Evolutionary conservation across 106 monocot genomes (phyloP), one percentile per base, ranked within the genome.

Genomic region (Triglochin maritima): DNA sequence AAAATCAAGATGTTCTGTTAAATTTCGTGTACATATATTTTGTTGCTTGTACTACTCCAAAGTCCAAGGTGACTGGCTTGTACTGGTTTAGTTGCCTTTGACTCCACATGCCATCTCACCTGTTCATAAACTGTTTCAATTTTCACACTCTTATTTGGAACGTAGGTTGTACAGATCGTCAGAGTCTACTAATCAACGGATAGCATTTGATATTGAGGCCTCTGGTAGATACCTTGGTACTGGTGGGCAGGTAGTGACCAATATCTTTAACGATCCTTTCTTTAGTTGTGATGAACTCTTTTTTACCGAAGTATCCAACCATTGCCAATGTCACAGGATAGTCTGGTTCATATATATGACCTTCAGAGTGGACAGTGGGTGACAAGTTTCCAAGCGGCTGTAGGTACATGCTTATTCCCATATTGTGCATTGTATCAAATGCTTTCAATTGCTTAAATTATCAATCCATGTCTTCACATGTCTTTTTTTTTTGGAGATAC

Each of bases 181-280:
- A 49, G 98, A 98, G 61, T 72, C 68, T 72, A 98, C 98, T 57
- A 92, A 98, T 73, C 98, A 98, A 69, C 69, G 88, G 59, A 92
- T 98, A 84, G 72, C 88, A 62, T 98, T 98, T 77, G 98, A 92
- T 75, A 92, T 98, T 60, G 98, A 98, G 12, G 86, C 92, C 71
- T 88, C 67, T 73, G 98, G 98, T 7, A 86, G 88, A 63, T 80
- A 92, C 64, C 92, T 98, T 76, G 92, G 83, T 59, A 82, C 98
- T 59, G 98, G 98, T 50, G 98, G 98, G 49, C 78, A 92, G 95
- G 94, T 89, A 77, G 13, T 56, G 47, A 41, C 17, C 46, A 10
- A 56, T 42, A 17, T 57, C 5, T 16, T 7, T 10, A 6, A 2
- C 12, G 48, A 9, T 70, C 67, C 8, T 69, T 55, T 53, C 43